Evolutionary conservation across 2,329 filamentous ascomycete species (phyloP).

Genomic region (Colletotrichum limetticola): DNA sequence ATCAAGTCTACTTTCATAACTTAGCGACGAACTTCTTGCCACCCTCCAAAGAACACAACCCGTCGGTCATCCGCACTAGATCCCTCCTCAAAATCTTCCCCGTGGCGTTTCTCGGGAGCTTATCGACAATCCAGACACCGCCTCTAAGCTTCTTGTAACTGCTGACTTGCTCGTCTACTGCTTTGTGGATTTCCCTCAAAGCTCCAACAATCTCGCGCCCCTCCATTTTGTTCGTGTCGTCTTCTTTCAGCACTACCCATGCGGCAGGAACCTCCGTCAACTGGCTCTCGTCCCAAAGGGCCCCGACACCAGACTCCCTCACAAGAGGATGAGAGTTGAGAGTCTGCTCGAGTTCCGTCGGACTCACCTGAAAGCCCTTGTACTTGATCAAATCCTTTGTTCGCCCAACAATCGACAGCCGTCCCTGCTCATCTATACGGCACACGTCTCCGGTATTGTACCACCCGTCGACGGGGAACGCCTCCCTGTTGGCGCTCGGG

Average conservation of each 20-base stretch:
- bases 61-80: constrained; percentile 44
- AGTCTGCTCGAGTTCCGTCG: constrained; percentile 48
- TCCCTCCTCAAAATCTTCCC: constrained; percentile 50
- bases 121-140: constrained; percentile 47
- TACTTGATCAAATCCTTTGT: constrained; percentile 56
- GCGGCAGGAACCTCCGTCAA: constrained; percentile 51
- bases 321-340: constrained; percentile 50
- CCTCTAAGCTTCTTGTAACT: constrained; percentile 54
- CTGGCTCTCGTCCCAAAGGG: constrained; percentile 49
- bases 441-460: constrained; percentile 59
- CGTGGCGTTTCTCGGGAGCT: constrained; percentile 49
- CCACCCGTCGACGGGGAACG: constrained; percentile 52
- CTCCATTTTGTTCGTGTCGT: constrained; percentile 31
- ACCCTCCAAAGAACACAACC: constrained; percentile 43
- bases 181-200: constrained; percentile 22
- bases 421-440: constrained; percentile 44
- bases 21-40: not conserved
- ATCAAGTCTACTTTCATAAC: constrained; percentile 15
- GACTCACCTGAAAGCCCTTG: constrained; percentile 54
- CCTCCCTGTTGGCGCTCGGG: constrained; percentile 48
- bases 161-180: constrained; percentile 48
- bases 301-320: constrained; percentile 47
- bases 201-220: constrained; percentile 24
- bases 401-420: constrained; percentile 48
- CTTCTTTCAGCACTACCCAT: constrained; percentile 47